Percentiles rank a stretch among this genome's conserved stretches.
These are phyloP conservation scores for Blastocystis sp. DNA, from an alignment of 352 stramenopile genomes.

Conservation along the genomic window DNA sequence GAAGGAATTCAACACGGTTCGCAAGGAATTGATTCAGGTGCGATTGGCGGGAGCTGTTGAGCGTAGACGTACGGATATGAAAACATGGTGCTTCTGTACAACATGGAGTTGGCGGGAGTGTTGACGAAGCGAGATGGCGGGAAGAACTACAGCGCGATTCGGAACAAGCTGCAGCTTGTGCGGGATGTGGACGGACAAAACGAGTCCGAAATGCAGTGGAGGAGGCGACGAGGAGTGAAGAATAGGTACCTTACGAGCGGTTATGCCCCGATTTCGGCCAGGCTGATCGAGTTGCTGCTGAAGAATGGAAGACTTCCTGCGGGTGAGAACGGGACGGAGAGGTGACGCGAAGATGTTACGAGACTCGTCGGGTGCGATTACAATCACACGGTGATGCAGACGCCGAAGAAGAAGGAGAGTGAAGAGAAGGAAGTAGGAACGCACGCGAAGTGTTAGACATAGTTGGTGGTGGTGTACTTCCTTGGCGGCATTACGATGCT, in stretches of 20 bases:
- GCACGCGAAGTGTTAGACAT: not conserved
- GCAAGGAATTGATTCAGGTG: constrained; percentile 56
- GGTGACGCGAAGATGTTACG: not conserved
- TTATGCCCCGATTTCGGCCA: constrained; percentile 22
- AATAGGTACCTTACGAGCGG: constrained; percentile 18
- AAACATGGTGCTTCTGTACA: constrained; percentile 15
- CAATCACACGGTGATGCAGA: not conserved
- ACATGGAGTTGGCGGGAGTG: not conserved
- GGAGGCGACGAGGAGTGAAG: not conserved
- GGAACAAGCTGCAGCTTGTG: constrained; percentile 47
- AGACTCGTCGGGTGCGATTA: constrained; percentile 40
- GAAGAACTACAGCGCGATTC: constrained; percentile 18
- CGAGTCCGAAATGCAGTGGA: constrained; percentile 18
- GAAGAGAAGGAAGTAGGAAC: not conserved
- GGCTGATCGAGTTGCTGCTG: constrained; percentile 15
- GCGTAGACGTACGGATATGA: constrained; percentile 44
- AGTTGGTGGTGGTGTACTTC: constrained; percentile 32
- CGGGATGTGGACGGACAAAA: constrained; percentile 32
- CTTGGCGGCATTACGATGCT: constrained; percentile 37
- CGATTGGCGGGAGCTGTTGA: not conserved
- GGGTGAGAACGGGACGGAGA: not conserved
- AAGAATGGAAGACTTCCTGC: not conserved
- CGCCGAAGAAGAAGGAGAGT: not conserved
- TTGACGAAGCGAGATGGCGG: not conserved
- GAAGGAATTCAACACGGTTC: constrained; percentile 31